Base-by-base conservation (phyloP, 2,329 filamentous ascomycete genomes). In the Leptodontidium sp. region DNA sequence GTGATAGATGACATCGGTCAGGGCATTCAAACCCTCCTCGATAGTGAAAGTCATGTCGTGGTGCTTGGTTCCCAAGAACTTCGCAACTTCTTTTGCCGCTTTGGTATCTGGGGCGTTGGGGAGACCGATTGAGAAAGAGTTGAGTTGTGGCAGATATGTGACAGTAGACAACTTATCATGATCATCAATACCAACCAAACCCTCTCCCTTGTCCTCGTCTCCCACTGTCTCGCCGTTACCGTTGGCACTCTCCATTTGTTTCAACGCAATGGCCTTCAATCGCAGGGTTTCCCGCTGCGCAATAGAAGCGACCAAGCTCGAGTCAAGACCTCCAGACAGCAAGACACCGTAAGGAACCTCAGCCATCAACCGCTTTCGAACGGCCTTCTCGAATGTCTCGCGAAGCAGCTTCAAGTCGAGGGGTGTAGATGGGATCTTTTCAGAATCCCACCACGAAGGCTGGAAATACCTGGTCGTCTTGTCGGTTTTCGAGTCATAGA, bases 31-130 rank as follows among this genome's bases (percentile, higher is more conserved):
- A 69, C 96, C 96, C 78, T 99, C 96, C 81, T 99, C 93, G 67
- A 99, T 91, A 70, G 96, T 98, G 81, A 99, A 99, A 65, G 94
- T 98, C 87, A 99, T 97, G 77, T 94, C 93, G 83, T 99, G 94
- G 82, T 99, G 96, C 85, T 96, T 97, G 67, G 96, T 99, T 78
- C 96, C 97, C 52, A 99, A 89, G 86, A 97, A 99, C 81, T 95
- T 92, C 78, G 96, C 96, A 21, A 98, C 96, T 82, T 98, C 93
- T 67, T 94, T 84, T 21, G 96, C 96, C 58, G 96, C 96, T 81
- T 92, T 90, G 78, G 93, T 96, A 81, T 99, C 96, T 61, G 96
- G 96, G 43, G 96, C 93, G 75, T 91, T 93, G 8, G 95, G 94
- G 45, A 99, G 90, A 78, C 96, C 96, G 75, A 99, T 99, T 17